phyloP scores from a whole-genome alignment of 176 grass and related monocot genomes.

The Rhipidocladum racemiflorum region DNA sequence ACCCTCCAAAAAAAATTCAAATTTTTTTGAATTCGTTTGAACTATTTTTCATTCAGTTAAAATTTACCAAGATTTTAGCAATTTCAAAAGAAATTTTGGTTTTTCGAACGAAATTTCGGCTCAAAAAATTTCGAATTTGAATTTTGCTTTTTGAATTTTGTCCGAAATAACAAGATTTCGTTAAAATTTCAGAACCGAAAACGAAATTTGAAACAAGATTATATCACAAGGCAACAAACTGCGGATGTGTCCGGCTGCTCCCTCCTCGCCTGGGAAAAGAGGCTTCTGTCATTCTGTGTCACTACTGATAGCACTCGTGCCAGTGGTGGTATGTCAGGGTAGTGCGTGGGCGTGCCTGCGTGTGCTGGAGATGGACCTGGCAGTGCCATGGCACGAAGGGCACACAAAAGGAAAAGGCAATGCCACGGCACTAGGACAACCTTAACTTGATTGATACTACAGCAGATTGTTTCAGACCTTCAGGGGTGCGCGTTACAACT shows the following conservation, averaged over 20 bases:
- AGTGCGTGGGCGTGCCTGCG: constrained; percentile 47
- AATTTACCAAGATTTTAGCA: no score
- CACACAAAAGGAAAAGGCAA: background rate
- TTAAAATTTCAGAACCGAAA: no score
- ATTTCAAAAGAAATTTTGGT: no score
- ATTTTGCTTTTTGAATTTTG: no score
- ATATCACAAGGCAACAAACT: background rate
- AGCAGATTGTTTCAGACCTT: background rate
- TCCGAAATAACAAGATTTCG: no score
- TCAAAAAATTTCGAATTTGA: no score
- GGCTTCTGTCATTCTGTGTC: constrained; percentile 25
- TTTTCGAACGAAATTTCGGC: no score
- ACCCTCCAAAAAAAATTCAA: no score
- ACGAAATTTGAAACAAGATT: no score
- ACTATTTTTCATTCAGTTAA: no score
- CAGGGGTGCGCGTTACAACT: background rate
- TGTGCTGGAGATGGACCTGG: constrained; percentile 23
- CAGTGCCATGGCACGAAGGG: background rate
- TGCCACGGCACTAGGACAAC: background rate
- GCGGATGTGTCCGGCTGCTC: background rate
- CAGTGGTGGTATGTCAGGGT: constrained; percentile 30
- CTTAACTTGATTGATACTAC: background rate
- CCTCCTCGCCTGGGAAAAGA: constrained; percentile 23
- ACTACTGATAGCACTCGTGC: constrained; percentile 10
- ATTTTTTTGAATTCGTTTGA: no score